Base-by-base conservation (phyloP, 1,139 yeast species). In the Taiozyma sp. region DNA sequence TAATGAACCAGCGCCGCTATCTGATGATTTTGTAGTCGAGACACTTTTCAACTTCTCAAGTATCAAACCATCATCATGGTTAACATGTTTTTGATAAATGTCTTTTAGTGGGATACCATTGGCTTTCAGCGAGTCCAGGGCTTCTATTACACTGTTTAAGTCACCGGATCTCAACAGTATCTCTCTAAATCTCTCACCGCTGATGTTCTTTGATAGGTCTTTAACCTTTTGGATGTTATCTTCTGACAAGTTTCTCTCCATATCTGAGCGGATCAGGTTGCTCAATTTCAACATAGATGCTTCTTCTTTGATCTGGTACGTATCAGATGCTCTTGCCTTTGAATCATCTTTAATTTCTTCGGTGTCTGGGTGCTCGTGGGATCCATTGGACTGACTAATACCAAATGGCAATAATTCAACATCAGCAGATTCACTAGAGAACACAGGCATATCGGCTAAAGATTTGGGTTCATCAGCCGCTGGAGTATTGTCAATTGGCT, bases 171-270 rank as follows among this genome's bases (percentile, higher is more conserved):
- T 72, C 52, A 76, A 58, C 45, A 85, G 66, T 44, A 74, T 72
- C 44, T 76, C 70, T 47, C 81, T 74, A 47, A 84, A 73, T 43
- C 76, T 75, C 43, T 81, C 86, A 41, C 83, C 81, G 42, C 80
- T 71, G 44, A 47, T 57, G 7, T 37, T 37, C 10, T 37, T 9
- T 2, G 43, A 22, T 24, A 40, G 16, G 30, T 68, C 63, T 6
- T 66, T 58, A 3, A 60, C 16, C 16, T 51, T 45, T 3, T 52
- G 37, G 3, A 56, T 24, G 35, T 56, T 50, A 8, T 53, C 53
- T 6, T 51, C 34, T 1, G 55, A 45, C 19, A 59, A 28, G 1
- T 40, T 40, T 4, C 46, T 37, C 2, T 39, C 16, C 5, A 53
- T 19, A 8, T 48, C 51, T n/a, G 51, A 45, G 7, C 50, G 53